Conservation (phyloP, 768 basidiomycete species). For the Scleroderma bovista region DNA sequence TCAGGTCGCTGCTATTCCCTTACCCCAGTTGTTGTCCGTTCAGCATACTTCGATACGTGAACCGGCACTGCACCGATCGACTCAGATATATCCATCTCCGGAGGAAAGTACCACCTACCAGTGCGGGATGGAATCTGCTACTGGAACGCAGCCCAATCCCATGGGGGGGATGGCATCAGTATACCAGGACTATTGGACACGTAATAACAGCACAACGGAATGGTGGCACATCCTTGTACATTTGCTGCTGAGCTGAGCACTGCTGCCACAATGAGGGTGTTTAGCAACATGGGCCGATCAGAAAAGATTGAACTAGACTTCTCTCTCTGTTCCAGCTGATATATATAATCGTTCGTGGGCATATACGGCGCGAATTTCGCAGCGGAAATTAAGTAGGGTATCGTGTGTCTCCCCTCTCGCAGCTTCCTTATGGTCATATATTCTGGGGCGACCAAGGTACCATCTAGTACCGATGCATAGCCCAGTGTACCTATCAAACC, state of each 20-base stretch:
- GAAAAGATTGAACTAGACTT: no score
- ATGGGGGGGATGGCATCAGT: background rate
- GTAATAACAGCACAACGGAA: slow-evolving; percentile 3
- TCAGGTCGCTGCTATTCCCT: background rate
- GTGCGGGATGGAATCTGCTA: background rate
- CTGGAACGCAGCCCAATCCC: slow-evolving; percentile 2
- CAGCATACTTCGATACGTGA: slow-evolving; percentile 4
- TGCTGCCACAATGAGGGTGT: background rate
- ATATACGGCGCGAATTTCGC: no score
- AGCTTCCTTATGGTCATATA: background rate
- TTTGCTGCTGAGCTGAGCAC: background rate
- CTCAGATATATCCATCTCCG: background rate
- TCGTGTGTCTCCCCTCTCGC: no score
- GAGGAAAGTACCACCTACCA: slow-evolving; percentile 1
- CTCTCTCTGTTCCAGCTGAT: background rate
- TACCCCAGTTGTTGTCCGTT: slow-evolving; percentile 4
- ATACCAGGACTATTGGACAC: background rate
- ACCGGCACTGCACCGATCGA: background rate
- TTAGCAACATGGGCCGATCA: background rate
- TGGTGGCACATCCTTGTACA: slow-evolving; percentile 2
- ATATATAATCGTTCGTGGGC: no score
- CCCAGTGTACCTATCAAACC: background rate
- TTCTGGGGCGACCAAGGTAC: background rate
- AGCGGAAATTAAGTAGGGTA: no score
- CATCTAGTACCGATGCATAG: no score